A percentile compares a stretch with the other conserved stretches of the same genome.
phyloP scores from a whole-genome alignment of 2,329 filamentous ascomycete species.

The Thielaviopsis populi region DNA sequence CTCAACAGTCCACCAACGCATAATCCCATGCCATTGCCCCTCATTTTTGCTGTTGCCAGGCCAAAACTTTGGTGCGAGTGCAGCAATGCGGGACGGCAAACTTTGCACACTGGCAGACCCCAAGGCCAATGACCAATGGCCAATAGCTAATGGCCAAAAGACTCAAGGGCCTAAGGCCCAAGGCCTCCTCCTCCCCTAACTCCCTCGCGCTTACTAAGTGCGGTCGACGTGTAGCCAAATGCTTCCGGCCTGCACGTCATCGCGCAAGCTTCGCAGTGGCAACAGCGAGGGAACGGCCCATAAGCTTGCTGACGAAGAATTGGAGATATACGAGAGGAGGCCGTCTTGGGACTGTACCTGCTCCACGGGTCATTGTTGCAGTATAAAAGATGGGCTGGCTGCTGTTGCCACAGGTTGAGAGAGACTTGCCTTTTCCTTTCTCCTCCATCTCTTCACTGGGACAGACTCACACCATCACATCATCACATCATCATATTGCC shows the following conservation, averaged over 20 bases:
- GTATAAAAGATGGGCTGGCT: neutral
- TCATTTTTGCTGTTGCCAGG: neutral
- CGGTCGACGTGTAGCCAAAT: neutral
- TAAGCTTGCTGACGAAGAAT: neutral
- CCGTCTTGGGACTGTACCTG: neutral
- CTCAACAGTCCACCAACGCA: neutral
- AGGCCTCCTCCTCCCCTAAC: too few relatives aligned
- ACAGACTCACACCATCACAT: neutral
- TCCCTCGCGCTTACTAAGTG: neutral
- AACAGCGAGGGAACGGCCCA: neutral
- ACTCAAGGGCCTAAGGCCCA: neutral
- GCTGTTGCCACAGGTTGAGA: neutral
- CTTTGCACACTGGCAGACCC: too few relatives aligned
- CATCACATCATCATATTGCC: conserved; percentile 23
- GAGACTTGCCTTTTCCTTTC: neutral
- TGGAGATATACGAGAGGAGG: neutral
- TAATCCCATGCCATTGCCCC: neutral
- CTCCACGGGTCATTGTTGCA: neutral
- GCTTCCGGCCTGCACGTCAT: neutral
- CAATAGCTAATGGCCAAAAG: too few relatives aligned
- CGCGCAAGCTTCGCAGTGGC: neutral
- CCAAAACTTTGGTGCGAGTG: neutral
- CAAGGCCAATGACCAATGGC: too few relatives aligned
- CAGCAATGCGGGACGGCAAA: neutral
- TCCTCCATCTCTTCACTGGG: neutral